Percentiles rank a stretch among this genome's conserved stretches.
Evolutionary conservation across 768 basidiomycete genomes (phyloP).

Genomic region (Mycena vulgaris): DNA sequence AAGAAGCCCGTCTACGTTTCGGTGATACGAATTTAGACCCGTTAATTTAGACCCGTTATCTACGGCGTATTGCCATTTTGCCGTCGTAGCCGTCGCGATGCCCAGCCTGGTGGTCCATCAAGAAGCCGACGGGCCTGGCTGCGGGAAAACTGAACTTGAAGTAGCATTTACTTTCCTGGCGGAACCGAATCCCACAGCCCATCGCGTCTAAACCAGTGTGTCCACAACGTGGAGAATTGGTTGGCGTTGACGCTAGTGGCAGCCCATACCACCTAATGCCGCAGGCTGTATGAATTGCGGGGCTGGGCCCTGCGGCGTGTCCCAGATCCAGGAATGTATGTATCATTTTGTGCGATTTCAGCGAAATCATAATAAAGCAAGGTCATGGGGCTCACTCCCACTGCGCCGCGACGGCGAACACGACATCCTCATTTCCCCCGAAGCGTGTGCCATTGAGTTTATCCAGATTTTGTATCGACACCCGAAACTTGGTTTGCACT

Average conservation of each 20-base stretch:
- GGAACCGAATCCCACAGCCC: neutral
- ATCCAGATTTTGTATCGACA: too few relatives aligned
- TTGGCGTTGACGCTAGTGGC: constrained; percentile 3
- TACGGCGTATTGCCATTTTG: neutral
- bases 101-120: too few relatives aligned
- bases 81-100: too few relatives aligned
- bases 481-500: neutral
- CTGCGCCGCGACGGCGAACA: neutral
- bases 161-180: too few relatives aligned
- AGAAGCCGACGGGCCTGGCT: too few relatives aligned
- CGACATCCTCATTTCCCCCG: neutral
- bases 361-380: neutral
- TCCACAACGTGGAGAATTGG: constrained; percentile 8
- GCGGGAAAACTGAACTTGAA: too few relatives aligned
- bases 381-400: neutral
- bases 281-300: constrained; percentile 12
- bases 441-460: too few relatives aligned
- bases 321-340: neutral
- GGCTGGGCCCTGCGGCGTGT: too few relatives aligned
- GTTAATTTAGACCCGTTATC: too few relatives aligned
- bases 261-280: neutral
- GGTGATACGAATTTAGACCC: neutral
- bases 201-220: constrained; percentile 2
- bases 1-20: neutral
- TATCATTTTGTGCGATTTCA: constrained; percentile 13